Conservation (phyloP, 1,284 basidiomycete genomes). For the Ceratobasidium sp. region DNA sequence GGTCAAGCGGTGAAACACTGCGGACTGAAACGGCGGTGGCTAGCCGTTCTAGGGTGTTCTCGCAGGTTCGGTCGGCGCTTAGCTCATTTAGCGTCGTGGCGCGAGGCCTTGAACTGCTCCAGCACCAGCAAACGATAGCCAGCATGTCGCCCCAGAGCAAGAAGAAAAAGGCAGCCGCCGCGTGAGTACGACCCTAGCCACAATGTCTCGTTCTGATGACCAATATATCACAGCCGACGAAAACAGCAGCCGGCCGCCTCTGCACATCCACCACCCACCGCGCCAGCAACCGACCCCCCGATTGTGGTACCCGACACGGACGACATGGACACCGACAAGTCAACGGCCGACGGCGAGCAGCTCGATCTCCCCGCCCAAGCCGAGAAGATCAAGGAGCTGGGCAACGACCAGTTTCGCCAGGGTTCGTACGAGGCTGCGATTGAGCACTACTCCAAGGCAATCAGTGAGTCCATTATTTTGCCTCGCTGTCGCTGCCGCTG, state of each 20-base stretch:
- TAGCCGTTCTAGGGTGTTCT: constrained; percentile 9
- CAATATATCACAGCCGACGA: constrained; percentile 10
- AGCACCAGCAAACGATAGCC: background rate
- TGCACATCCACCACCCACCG: background rate
- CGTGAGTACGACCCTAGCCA: constrained; percentile 1
- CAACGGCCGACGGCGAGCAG: background rate
- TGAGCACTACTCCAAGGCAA: constrained; percentile 78
- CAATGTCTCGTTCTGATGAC: background rate
- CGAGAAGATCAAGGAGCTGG: constrained; percentile 71
- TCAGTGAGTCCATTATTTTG: constrained; percentile 56
- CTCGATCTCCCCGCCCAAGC: constrained; percentile 52
- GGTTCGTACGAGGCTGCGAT: constrained; percentile 73
- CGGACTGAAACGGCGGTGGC: constrained; percentile 9
- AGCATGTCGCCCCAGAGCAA: constrained; percentile 29
- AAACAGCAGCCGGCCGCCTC: constrained; percentile 21
- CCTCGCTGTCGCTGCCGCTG: background rate
- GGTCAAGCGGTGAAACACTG: constrained; percentile 7
- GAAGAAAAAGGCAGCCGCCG: constrained; percentile 38
- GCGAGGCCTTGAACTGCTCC: background rate
- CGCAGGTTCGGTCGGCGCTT: constrained; percentile 37
- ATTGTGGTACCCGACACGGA: constrained; percentile 37
- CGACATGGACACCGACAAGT: constrained; percentile 34
- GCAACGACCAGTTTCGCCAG: constrained; percentile 76
- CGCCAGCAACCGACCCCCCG: background rate
- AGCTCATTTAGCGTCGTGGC: background rate